Evolutionary conservation across 2,329 filamentous ascomycete genomes (phyloP).

Genomic region (Fusarium solani-melongenae): DNA sequence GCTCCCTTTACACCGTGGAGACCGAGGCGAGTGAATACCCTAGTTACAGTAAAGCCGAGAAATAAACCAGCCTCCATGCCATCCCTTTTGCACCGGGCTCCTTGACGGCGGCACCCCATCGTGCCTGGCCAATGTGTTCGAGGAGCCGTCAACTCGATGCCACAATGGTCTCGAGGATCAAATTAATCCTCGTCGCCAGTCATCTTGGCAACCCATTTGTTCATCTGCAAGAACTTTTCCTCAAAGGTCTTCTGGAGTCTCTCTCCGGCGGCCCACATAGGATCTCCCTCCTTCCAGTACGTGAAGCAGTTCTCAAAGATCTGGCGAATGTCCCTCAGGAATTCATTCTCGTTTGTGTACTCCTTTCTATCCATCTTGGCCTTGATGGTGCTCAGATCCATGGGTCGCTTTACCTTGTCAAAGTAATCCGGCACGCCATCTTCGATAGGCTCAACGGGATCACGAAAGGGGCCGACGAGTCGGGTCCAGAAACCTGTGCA

Average conservation of each 20-base stretch:
- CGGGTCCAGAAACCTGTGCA: constrained; percentile 71
- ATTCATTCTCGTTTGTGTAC: constrained; percentile 65
- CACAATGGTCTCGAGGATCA: background rate
- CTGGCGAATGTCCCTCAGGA: constrained; percentile 67
- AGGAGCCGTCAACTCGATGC: background rate
- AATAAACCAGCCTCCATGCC: background rate
- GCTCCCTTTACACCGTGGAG: background rate
- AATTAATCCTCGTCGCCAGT: constrained; percentile 51
- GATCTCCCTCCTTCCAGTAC: constrained; percentile 68
- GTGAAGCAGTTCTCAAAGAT: constrained; percentile 73
- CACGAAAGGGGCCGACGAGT: constrained; percentile 70
- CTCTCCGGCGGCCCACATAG: constrained; percentile 66
- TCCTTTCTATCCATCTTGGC: constrained; percentile 66
- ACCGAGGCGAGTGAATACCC: background rate
- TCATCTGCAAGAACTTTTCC: constrained; percentile 69
- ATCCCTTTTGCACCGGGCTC: background rate
- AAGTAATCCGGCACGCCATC: constrained; percentile 72
- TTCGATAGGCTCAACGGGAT: constrained; percentile 66
- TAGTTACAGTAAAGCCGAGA: constrained; percentile 8
- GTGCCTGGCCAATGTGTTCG: background rate
- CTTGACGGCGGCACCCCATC: background rate
- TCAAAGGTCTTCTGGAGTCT: constrained; percentile 68
- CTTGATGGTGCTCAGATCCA: constrained; percentile 72
- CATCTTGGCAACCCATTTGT: constrained; percentile 69
- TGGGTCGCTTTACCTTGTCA: constrained; percentile 68